Evolutionary conservation across 2,329 filamentous ascomycete species (phyloP).

Genomic region (Hypoxylon sp.): DNA sequence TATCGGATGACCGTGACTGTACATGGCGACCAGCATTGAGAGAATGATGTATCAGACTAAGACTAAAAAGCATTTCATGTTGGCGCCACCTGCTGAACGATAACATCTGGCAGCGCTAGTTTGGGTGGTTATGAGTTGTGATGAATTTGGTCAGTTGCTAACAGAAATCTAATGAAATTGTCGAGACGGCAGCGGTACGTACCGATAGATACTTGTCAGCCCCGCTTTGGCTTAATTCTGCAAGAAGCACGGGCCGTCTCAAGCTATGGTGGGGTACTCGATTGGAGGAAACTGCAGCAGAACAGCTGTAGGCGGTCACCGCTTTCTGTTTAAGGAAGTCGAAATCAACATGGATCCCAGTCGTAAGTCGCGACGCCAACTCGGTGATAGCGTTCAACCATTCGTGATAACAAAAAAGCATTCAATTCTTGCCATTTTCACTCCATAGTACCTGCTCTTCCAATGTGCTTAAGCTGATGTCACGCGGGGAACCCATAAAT

Average conservation of each 20-base stretch:
- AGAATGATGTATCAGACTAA: no score
- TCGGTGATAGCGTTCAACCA: slow-evolving; percentile 10
- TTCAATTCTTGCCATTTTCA: slow-evolving; percentile 28
- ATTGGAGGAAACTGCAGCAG: slow-evolving; percentile 17
- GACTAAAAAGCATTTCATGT: no score
- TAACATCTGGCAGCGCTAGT: no score
- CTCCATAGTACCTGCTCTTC: slow-evolving; percentile 10
- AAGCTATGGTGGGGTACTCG: not conserved
- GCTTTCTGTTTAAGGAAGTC: slow-evolving; percentile 22
- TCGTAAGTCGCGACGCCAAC: slow-evolving; percentile 33
- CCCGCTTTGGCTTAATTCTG: slow-evolving; percentile 10
- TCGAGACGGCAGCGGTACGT: not conserved
- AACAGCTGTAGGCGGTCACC: slow-evolving; percentile 17
- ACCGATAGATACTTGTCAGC: slow-evolving; percentile 11
- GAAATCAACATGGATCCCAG: slow-evolving; percentile 25
- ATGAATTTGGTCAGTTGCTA: slow-evolving; percentile 6
- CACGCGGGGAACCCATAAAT: slow-evolving; percentile 9
- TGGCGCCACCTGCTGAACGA: no score
- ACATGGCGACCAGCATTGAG: no score
- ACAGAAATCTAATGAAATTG: slow-evolving; percentile 9
- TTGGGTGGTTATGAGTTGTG: slow-evolving; percentile 8
- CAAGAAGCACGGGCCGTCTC: slow-evolving; percentile 1
- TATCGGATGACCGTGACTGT: no score
- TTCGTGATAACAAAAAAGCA: slow-evolving; percentile 24
- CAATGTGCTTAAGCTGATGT: slow-evolving; percentile 14